Conservation (phyloP, 371 early-diverging fungal species). For the Mortierella sp. region DNA sequence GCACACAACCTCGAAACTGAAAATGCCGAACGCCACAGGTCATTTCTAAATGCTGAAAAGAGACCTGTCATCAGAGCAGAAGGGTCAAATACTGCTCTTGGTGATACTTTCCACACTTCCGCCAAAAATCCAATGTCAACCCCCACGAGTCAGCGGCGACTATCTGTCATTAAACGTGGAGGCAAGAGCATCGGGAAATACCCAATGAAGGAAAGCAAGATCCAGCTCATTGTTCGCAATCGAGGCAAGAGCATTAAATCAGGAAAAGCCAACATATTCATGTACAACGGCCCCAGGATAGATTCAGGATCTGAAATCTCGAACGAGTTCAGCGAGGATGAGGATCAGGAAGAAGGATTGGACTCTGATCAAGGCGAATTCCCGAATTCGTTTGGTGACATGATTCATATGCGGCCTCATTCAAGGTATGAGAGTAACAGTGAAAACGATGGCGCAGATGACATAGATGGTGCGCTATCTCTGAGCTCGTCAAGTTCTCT, state of each 20-base stretch:
- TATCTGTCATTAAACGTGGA: conserved; percentile 22
- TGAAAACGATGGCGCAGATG: conserved; percentile 12
- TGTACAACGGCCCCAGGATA: conserved; percentile 14
- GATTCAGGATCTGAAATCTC: conserved; percentile 38
- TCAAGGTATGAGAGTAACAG: conserved; percentile 22
- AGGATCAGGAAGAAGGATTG: background rate
- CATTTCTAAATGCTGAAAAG: conserved; percentile 7
- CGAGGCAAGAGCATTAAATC: conserved; percentile 37
- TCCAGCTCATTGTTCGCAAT: conserved; percentile 2
- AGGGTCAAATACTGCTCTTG: background rate
- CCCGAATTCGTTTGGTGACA: background rate
- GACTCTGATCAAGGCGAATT: background rate
- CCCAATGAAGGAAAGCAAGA: conserved; percentile 19
- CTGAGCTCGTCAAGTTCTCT: conserved; percentile 31
- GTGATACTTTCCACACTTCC: conserved; percentile 33
- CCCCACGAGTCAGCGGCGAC: conserved; percentile 22
- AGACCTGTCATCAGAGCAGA: conserved; percentile 15
- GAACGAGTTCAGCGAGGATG: conserved; percentile 20
- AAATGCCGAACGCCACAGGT: background rate
- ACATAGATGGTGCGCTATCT: conserved; percentile 22
- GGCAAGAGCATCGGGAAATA: conserved; percentile 48
- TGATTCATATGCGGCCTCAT: background rate
- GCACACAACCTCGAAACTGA: background rate
- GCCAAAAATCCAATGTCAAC: conserved; percentile 47
- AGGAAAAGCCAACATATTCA: conserved; percentile 30